phyloP scores from a whole-genome alignment of 2,329 filamentous ascomycete species.

The Geoglossum cookeanum region DNA sequence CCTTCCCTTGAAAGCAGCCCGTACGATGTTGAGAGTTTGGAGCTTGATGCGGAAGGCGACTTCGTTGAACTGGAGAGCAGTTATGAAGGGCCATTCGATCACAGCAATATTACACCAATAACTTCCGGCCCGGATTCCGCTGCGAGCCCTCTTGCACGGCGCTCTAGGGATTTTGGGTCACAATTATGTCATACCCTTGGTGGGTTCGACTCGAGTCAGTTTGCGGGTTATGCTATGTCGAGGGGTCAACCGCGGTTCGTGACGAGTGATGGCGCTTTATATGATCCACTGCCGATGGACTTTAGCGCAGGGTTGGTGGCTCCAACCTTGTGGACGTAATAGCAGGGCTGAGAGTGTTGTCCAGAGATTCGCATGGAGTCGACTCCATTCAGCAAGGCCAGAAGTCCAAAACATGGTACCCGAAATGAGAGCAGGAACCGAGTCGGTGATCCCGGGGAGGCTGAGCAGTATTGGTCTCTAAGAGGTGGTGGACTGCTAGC shows the following conservation, averaged over 20 bases:
- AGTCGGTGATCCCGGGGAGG: neutral
- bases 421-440: neutral
- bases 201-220: neutral
- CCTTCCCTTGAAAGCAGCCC: constrained; percentile 31
- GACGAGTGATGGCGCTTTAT: neutral
- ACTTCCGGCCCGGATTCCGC: neutral
- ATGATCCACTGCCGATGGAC: neutral
- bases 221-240: neutral
- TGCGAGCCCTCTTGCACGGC: neutral
- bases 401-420: neutral
- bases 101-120: neutral
- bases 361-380: constrained; percentile 1
- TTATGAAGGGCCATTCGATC: neutral
- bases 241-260: neutral
- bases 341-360: constrained; percentile 2
- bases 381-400: neutral
- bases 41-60: constrained; percentile 2
- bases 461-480: neutral
- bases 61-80: neutral
- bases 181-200: neutral
- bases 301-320: constrained; percentile 3
- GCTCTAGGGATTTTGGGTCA: neutral
- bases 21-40: constrained; percentile 22
- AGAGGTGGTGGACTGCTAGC: neutral
- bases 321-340: constrained; percentile 3